Base-by-base conservation (phyloP, 2,329 filamentous ascomycete species). In the Penicillium sp. region DNA sequence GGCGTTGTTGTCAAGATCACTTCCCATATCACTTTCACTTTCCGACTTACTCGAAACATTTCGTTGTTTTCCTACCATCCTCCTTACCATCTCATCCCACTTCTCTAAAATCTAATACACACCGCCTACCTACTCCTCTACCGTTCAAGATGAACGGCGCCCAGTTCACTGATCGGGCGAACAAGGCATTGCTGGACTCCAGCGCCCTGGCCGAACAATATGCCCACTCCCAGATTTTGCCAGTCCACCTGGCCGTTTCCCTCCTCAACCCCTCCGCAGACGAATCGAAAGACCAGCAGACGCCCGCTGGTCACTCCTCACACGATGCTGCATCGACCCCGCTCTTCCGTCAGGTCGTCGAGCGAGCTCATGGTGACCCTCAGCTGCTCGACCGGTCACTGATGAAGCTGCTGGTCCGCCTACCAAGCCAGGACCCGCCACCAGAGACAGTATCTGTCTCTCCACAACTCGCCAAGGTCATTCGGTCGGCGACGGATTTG, bases 261-360 rank as follows among this genome's bases (percentile, higher is more conserved):
- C 72, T 82, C 10, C 75, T 82, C 56, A 79, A 81, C 57, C 80
- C 80, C n/a, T 70, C 76, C 17, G 60, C 68, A 38, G 79, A 81
- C 59, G 86, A 83, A 67, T 92, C 90, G 68, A 93, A 91, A 75
- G 90, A 95, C 74, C 90, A 92, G 76, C 90, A 92, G 76, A 91
- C 91, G 78, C 81, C 79, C 65, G 80, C 78, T 49, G 75, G 80
- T 51, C 92, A 94, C 72, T 83, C 84, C 5, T 86, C 89, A 28
- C 84, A 90, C 55, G 83, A 86, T 38, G 81, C 83, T 34, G 78
- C 86, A 25, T 80, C 83, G 17, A 81, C 83, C 67, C 91, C 93
- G n/a, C 86, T 99, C 55, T 96, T 98, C 82, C 88, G 91, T 67
- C 95, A 99, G 79, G 94, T 97, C 58, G 84, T 99, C 63, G 94